Conservation (phyloP, 139 green algal species). For the Coccomyxa sp. region DNA sequence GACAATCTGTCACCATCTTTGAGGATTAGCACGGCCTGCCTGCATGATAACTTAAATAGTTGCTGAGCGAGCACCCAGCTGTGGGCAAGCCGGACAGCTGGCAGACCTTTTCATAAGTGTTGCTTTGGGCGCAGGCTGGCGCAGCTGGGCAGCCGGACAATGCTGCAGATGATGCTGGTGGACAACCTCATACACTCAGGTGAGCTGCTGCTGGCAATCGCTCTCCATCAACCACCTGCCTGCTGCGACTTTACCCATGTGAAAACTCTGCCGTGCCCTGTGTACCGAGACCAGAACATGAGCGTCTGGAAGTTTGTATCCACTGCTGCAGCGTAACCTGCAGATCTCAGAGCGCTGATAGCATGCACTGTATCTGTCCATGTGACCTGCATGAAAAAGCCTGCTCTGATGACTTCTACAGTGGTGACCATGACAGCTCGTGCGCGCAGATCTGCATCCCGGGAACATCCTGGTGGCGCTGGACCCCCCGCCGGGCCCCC, state of each 20-base stretch:
- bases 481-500: conserved; percentile 30
- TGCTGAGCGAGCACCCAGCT: background rate
- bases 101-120: background rate
- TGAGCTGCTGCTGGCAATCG: conserved; percentile 50
- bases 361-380: no score
- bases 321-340: no score
- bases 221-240: no score
- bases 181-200: conserved; percentile 98
- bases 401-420: no score
- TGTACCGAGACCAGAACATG: no score
- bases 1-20: background rate
- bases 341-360: no score
- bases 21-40: background rate
- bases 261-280: no score
- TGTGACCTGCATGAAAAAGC: no score
- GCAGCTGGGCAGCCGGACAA: conserved; percentile 68
- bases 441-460: conserved; percentile 13
- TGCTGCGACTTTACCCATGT: no score
- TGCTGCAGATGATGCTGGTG: conserved; percentile 94
- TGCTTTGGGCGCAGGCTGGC: conserved; percentile 40
- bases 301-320: no score
- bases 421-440: no score
- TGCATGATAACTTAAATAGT: no score
- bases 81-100: background rate
- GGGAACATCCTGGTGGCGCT: conserved; percentile 87